Evolutionary conservation across 306 rosid genomes (phyloP).

Genomic region (Quercus dentata): DNA sequence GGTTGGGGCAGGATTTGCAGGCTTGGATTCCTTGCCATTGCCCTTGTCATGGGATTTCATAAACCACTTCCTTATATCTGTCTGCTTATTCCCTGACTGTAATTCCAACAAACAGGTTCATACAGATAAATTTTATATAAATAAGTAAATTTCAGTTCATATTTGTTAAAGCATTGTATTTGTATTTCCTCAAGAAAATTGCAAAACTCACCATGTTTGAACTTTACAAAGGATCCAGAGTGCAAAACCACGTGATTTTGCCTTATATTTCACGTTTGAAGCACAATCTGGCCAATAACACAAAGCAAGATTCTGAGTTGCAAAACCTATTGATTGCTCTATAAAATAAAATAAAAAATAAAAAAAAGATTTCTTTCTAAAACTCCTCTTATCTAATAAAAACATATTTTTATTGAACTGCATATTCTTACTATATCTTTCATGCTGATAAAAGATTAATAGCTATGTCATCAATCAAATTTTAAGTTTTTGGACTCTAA

Average conservation of each 20-base stretch:
- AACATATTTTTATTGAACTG: too few relatives aligned
- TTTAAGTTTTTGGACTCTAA: too few relatives aligned
- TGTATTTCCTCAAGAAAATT: not conserved
- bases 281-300: not conserved
- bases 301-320: not conserved
- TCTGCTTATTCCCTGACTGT: conserved; percentile 33
- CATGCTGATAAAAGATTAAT: too few relatives aligned
- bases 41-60: conserved; percentile 80
- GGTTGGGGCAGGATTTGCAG: conserved; percentile 39
- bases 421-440: too few relatives aligned
- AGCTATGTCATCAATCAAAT: too few relatives aligned
- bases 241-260: not conserved
- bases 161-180: not conserved
- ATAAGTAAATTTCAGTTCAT: not conserved
- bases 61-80: conserved; percentile 92
- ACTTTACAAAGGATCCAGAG: not conserved
- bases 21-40: conserved; percentile 42
- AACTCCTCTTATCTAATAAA: too few relatives aligned
- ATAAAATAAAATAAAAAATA: too few relatives aligned
- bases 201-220: conserved; percentile 40
- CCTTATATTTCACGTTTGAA: not conserved
- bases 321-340: not conserved
- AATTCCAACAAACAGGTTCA: conserved; percentile 3
- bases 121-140: not conserved
- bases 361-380: too few relatives aligned